Evolutionary conservation across 1,284 basidiomycete species (phyloP).

Genomic region (Puccinia novopanici): DNA sequence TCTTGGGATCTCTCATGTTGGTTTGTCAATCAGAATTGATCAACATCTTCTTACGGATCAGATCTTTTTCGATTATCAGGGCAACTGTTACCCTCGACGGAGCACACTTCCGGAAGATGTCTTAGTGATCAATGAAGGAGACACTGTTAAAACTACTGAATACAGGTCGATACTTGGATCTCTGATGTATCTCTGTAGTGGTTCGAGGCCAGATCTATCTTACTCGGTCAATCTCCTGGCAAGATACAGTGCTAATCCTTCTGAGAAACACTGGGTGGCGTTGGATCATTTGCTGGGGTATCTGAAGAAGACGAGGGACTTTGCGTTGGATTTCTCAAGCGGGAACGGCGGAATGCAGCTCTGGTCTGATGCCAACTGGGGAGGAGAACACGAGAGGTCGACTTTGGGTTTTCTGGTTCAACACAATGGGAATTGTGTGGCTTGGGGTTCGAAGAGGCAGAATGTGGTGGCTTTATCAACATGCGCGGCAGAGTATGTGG

Average conservation of each 20-base stretch:
- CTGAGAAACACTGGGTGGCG: background rate
- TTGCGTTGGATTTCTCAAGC: background rate
- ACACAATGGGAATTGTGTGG: background rate
- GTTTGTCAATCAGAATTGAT: background rate
- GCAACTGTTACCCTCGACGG: background rate
- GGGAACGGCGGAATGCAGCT: background rate
- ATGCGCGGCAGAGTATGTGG: slow-evolving; percentile 15
- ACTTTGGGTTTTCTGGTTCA: slow-evolving; percentile 8
- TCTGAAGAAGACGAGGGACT: background rate
- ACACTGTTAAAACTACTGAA: background rate
- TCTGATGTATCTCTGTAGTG: background rate
- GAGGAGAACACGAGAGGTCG: slow-evolving; percentile 21
- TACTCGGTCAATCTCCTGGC: slow-evolving; percentile 10
- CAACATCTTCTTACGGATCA: background rate
- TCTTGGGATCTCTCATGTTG: no score
- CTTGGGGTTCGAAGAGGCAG: slow-evolving; percentile 26
- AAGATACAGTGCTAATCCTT: background rate
- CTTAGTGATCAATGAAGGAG: background rate
- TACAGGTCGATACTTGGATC: background rate
- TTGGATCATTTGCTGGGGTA: background rate
- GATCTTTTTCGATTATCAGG: background rate
- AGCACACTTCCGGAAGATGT: background rate
- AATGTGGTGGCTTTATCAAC: slow-evolving; percentile 14
- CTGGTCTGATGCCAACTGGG: slow-evolving; percentile 34
- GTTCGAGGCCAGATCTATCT: background rate